These are phyloP conservation scores for Cardamine chenopodiifolia DNA, from an alignment of 345 rosid species.

Conservation along the genomic window DNA sequence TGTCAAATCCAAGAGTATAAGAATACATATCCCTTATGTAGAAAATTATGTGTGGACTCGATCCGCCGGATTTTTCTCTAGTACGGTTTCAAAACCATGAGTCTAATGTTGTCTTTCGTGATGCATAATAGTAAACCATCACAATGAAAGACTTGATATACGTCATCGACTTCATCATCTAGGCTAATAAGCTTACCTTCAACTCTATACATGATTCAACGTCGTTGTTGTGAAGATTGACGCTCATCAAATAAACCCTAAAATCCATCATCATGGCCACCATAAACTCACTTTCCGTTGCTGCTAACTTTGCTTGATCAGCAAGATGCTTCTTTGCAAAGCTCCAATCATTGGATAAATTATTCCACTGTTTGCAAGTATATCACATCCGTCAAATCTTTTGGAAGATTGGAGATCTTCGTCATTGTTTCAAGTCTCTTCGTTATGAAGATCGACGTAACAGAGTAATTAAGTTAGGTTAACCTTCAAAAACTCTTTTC, in stretches of 20 bases:
- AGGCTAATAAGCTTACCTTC: not conserved
- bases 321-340: not conserved
- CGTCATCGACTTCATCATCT: not conserved
- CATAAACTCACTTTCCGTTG: not conserved
- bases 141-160: not conserved
- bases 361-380: not conserved
- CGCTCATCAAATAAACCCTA: not conserved
- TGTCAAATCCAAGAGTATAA: not conserved
- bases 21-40: no score
- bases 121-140: not conserved
- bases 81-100: not conserved
- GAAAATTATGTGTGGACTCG: not conserved
- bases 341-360: not conserved
- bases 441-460: not conserved
- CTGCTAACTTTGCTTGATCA: not conserved
- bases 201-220: not conserved
- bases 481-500: not conserved
- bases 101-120: not conserved
- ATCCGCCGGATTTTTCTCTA: not conserved
- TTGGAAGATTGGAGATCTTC: not conserved
- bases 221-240: not conserved
- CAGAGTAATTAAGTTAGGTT: not conserved
- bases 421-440: not conserved
- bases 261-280: not conserved
- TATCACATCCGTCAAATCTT: not conserved